Conservation (phyloP, 306 rosid species). For the Morella rubra region DNA sequence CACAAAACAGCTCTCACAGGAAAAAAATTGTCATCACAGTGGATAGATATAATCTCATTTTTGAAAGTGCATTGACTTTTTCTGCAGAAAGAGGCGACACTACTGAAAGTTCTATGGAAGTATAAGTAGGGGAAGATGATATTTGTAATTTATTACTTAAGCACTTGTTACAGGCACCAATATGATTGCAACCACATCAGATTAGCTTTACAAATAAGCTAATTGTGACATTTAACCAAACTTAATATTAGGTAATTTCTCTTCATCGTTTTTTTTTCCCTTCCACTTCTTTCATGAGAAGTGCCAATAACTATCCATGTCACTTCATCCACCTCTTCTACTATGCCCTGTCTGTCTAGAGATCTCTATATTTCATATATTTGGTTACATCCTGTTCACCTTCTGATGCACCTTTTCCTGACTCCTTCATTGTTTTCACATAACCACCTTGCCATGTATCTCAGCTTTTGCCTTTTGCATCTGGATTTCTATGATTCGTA, state of each 20-base stretch:
- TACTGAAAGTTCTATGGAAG: background rate
- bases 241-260: background rate
- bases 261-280: background rate
- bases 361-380: background rate
- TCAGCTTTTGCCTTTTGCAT: conserved; percentile 1
- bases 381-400: background rate
- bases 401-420: background rate
- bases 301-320: background rate
- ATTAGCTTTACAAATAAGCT: background rate
- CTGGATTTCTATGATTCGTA: background rate
- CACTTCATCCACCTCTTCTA: background rate
- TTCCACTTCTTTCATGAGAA: background rate
- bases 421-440: background rate
- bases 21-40: background rate
- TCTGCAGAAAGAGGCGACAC: background rate
- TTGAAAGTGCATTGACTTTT: background rate
- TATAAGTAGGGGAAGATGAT: background rate
- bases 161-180: background rate
- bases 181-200: background rate
- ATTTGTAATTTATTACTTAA: background rate
- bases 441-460: background rate
- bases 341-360: background rate
- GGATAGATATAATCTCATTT: background rate
- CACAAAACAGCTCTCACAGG: background rate
- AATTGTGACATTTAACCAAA: background rate